Evolutionary conservation across 2,329 filamentous ascomycete species (phyloP), one percentile per base, ranked within the genome.

Genomic region (Cercospora zeae-maydis): DNA sequence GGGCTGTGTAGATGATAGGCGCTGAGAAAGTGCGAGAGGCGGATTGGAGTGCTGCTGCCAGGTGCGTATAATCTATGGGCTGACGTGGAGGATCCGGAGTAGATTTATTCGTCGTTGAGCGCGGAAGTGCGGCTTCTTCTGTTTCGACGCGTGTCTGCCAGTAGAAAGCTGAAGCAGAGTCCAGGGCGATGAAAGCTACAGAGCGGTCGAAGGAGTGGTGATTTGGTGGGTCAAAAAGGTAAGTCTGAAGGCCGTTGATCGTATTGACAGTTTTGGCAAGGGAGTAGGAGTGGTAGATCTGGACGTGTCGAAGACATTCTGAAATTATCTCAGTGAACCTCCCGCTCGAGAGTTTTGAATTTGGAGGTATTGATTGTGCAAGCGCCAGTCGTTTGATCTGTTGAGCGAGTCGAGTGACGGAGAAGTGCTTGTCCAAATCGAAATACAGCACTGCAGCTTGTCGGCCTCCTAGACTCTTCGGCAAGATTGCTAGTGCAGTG

Each of bases 211-310:
- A 72, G 4, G 83, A 86, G 19, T 69, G 63, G 70, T 86, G 84
- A 0, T 71, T 66, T 1, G 55, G 62, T 10, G 61, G 8, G 62
- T 77, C 65, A 64, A 85, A 78, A 7, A 88, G 79, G 70, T 86
- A 85, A 0, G 66, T 47, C 14, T 80, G 78, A 0, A 88, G 71
- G 0, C 69, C 66, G 2, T 74, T 65, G 0, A 88, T 70, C 0
- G 83, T 84, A 6, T 79, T 72, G 2, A 86, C 74, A 0, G 86
- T 73, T 1, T 81, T 77, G 2, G 74, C 52, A 24, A 83, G 82
- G 1, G 82, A 82, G 49, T 82, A 78, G 0, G 84, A 84, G 2
- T 76, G 80, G 74, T 86, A 83, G 64, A 88, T 76, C 71, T 88
- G 85, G 37, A 88, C 73, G 68, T 88, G 85, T 30, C 75, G 69